Base-by-base conservation (phyloP, 75 land plant species). In the Selaginella tamariscina region DNA sequence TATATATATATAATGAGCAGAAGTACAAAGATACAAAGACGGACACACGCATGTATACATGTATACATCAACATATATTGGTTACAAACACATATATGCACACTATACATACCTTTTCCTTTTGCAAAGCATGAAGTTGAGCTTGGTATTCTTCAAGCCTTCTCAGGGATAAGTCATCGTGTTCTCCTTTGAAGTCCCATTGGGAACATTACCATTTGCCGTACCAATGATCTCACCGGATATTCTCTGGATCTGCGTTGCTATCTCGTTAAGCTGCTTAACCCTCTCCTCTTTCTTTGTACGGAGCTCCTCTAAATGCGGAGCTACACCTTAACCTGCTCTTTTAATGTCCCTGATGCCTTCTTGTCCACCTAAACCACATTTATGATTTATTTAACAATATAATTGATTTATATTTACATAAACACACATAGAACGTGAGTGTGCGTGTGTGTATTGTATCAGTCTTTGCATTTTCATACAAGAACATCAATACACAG, bases 31-130 rank as follows among this genome's bases (percentile, higher is more conserved):
- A 74, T 15, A 30, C 0, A 0, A 18, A n/a, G 54, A 29, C 65
- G 2, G 27, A 73, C 11, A 24, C 0, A 65, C 31, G 63, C 21
- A 56, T n/a, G 27, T 1, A 13, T 9, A 11, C 9, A 49, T n/a
- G n/a, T n/a, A n/a, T n/a, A n/a, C n/a, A n/a, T n/a, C n/a, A n/a
- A n/a, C n/a, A n/a, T n/a, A n/a, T n/a, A n/a, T n/a, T n/a, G n/a
- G n/a, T n/a, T n/a, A n/a, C n/a, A n/a, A n/a, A n/a, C n/a, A n/a
- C n/a, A n/a, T n/a, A n/a, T n/a, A n/a, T n/a, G n/a, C n/a, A n/a
- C n/a, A n/a, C n/a, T n/a, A n/a, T n/a, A n/a, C 68, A 55, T 69
- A 86, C 95, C 91, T 89, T 89, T 64, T 88, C 93, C 32, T 83
- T 81, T 59, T 85, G 88, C 33, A 88, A 80, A 23, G 68, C 39